Base-by-base conservation (phyloP, 768 basidiomycete genomes). In the Cyclocybe cylindracea region DNA sequence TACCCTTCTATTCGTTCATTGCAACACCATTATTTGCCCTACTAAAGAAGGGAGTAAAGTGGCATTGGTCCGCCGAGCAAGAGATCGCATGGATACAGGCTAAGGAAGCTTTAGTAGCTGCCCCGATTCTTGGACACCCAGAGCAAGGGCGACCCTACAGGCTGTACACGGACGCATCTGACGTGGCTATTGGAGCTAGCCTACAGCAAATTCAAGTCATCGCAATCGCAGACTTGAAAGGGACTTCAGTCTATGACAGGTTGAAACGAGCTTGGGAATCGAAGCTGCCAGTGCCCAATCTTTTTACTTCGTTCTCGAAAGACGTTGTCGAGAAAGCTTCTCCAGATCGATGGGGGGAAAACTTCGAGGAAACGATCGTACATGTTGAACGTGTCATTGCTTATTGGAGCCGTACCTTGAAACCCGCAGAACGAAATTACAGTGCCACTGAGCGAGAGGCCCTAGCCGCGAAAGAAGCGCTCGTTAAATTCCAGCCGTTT, bases 1-100 rank as follows among this genome's bases (percentile, higher is more conserved):
- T 75, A n/a, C 70, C 69, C n/a, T 66, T 51, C 46, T 74, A 71
- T 48, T 55, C 72, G 0, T 60, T 56, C 39, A 66, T 70, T 1
- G 68, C 64, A 0, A 14, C 58, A 0, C 73, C 71, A 0, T 56
- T 72, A 0, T 73, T 73, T 41, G 42, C 48, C 2, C 59, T 73
- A 0, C 49, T 70, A 2, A 53, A 55, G 16, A 73, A 71, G 46
- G 68, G 57, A 0, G 55, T 39, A 0, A 45, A 46, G 11, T 64
- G 57, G 61, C 10, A 50, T 11, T 65, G 66, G 64, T 44, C 40
- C 0, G 61, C 49, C 0, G 52, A 54, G 10, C 60, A 70, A 9
- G 56, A 68, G 37, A 42, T 54, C 11, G 64, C 70, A 7, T 74
- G 68, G 52, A 47, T 63, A 11, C 44, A 55, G 42, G 53, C 54